These are phyloP conservation scores for Backusella tarrabulga DNA, from an alignment of 192 early-diverging fungal genomes.

Conservation along the genomic window DNA sequence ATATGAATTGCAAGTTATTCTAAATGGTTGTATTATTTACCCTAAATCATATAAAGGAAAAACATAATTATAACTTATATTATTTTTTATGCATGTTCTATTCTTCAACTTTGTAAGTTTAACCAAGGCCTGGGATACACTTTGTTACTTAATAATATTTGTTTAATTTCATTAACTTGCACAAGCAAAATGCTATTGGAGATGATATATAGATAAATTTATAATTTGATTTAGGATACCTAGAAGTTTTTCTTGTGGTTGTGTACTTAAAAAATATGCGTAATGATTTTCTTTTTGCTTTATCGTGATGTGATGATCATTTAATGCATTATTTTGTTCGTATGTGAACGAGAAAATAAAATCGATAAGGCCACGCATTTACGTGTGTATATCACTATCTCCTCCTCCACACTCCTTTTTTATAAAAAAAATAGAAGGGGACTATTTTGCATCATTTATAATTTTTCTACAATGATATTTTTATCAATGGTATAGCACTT, in stretches of 20 bases:
- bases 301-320: background rate
- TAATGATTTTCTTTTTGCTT: background rate
- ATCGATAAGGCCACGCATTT: background rate
- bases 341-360: background rate
- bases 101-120: background rate
- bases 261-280: background rate
- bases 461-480: background rate
- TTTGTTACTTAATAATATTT: no score
- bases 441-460: background rate
- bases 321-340: background rate
- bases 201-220: background rate
- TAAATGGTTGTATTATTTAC: no score
- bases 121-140: no score
- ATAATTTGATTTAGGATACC: background rate
- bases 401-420: background rate
- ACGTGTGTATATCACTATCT: background rate
- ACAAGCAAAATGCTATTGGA: no score
- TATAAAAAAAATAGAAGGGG: background rate
- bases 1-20: no score
- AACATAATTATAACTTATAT: no score
- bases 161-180: no score
- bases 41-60: no score
- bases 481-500: background rate
- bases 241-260: background rate
- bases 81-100: background rate